Conservation (phyloP, 2,329 filamentous ascomycete species). For the Colletotrichum liriopes region DNA sequence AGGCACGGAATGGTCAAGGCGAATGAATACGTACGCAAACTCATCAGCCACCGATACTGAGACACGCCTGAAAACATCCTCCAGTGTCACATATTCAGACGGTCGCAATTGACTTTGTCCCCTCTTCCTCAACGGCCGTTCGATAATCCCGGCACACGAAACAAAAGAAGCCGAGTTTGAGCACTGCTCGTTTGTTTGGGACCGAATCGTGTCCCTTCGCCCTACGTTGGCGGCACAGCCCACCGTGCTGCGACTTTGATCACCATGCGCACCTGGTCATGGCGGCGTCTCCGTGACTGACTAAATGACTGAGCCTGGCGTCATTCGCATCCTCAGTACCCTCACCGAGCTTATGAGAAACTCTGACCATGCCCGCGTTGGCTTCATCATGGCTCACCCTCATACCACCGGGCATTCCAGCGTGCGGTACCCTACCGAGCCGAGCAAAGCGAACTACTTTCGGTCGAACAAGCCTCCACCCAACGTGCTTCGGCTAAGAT, state of each 20-base stretch:
- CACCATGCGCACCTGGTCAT: slow-evolving; percentile 1
- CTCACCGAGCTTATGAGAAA: not conserved
- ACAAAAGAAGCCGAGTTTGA: slow-evolving; percentile 16
- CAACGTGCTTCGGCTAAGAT: slow-evolving; percentile 14
- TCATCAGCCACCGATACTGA: slow-evolving; percentile 29
- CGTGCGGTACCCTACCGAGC: not conserved
- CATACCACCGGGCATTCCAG: not conserved
- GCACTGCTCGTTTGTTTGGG: slow-evolving; percentile 8
- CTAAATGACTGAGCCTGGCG: not conserved
- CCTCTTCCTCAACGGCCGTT: not conserved
- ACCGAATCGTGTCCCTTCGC: not conserved
- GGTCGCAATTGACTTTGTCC: slow-evolving; percentile 25
- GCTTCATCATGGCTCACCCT: not conserved
- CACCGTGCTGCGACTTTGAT: not conserved
- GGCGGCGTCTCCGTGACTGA: slow-evolving; percentile 4
- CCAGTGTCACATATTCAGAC: slow-evolving; percentile 33
- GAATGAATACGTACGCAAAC: slow-evolving; percentile 19
- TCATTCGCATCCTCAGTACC: not conserved
- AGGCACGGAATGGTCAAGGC: slow-evolving; percentile 1
- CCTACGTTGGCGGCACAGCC: not conserved
- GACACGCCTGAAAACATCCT: slow-evolving; percentile 37
- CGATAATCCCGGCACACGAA: slow-evolving; percentile 8
- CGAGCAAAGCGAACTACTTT: not conserved
- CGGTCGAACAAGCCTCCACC: slow-evolving; percentile 5
- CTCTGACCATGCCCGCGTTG: not conserved